Evolutionary conservation across 768 basidiomycete species (phyloP).

Genomic region (Mycena filopes): DNA sequence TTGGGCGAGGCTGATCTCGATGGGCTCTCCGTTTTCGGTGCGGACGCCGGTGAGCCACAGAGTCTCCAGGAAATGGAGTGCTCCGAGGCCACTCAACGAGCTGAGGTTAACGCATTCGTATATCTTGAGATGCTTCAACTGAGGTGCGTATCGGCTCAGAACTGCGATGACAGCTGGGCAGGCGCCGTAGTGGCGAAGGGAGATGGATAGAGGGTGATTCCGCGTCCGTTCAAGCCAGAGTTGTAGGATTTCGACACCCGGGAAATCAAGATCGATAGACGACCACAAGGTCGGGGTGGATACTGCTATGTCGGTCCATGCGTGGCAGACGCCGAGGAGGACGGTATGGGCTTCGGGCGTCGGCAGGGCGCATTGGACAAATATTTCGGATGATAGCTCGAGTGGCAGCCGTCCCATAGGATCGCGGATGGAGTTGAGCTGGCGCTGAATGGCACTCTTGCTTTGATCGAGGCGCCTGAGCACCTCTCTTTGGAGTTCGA

Average conservation of each 20-base stretch:
- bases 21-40: too few species aligned
- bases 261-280: neutral
- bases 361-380: neutral
- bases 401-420: slow-evolving; percentile 2
- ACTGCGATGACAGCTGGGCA: neutral
- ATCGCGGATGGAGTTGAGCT: slow-evolving; percentile 9
- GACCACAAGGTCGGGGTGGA: slow-evolving; percentile 1
- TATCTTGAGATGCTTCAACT: neutral
- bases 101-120: neutral
- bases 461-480: neutral
- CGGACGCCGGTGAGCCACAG: too few species aligned
- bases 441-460: neutral
- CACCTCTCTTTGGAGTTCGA: slow-evolving; percentile 5
- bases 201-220: neutral
- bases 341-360: neutral
- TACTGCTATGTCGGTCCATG: slow-evolving; percentile 1
- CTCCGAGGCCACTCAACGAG: too few species aligned
- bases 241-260: neutral
- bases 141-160: neutral
- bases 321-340: neutral
- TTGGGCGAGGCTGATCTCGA: neutral
- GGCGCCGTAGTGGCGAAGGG: neutral
- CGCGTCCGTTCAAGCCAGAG: neutral
- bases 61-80: too few species aligned
- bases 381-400: slow-evolving; percentile 12